Evolutionary conservation across 441 rosid genomes (phyloP).

Genomic region (California macrophylla): DNA sequence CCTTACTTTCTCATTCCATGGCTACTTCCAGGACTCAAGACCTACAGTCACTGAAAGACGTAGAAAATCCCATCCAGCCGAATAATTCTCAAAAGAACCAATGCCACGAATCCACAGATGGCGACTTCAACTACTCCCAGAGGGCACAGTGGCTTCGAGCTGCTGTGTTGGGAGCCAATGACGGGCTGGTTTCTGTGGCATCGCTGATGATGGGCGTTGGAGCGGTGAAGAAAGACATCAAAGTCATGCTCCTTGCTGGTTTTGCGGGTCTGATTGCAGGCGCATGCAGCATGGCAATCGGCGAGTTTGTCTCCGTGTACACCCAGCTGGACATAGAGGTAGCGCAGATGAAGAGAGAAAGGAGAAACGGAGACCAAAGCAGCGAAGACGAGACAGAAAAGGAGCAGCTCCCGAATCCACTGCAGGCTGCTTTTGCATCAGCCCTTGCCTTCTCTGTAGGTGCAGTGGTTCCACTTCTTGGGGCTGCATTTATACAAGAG

Average conservation of each 20-base stretch:
- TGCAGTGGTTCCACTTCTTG: background rate
- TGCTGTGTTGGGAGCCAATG: constrained; percentile 80
- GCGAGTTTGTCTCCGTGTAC: constrained; percentile 86
- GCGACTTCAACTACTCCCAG: constrained; percentile 54
- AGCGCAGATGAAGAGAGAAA: constrained; percentile 55
- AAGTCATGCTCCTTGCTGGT: constrained; percentile 70
- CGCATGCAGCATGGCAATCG: constrained; percentile 93
- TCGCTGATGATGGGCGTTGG: constrained; percentile 86
- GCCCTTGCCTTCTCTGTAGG: background rate
- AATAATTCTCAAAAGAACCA: background rate
- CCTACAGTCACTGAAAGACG: background rate
- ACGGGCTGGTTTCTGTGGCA: constrained; percentile 72
- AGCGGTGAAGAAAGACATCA: constrained; percentile 62
- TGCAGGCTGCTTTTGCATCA: constrained; percentile 1
- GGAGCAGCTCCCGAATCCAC: constrained; percentile 3
- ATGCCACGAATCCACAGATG: constrained; percentile 21
- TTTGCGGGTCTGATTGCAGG: constrained; percentile 82
- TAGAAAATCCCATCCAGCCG: background rate
- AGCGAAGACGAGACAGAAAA: background rate
- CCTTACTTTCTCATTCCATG: background rate
- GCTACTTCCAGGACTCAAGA: background rate
- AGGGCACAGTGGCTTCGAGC: constrained; percentile 92
- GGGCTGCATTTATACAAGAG: background rate
- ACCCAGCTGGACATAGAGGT: constrained; percentile 66
- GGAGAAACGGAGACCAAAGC: constrained; percentile 7